Evolutionary conservation across 2,329 filamentous ascomycete genomes (phyloP).

Genomic region (Coleophoma cylindrospora): DNA sequence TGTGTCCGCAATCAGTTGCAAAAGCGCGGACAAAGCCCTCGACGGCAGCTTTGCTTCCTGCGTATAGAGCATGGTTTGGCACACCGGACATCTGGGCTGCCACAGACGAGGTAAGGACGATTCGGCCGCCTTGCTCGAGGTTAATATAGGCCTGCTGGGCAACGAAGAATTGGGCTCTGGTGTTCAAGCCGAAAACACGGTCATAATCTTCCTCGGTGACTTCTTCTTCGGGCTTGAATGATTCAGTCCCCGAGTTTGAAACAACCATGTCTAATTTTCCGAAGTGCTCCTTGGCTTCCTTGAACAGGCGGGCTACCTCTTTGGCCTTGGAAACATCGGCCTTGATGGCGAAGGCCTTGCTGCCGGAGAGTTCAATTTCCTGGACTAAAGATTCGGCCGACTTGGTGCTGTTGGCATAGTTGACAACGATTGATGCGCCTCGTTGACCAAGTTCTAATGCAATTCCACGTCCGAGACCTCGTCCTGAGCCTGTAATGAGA

Average conservation of each 20-base stretch:
- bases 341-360: constrained; percentile 46
- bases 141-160: constrained; percentile 70
- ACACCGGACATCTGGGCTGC: constrained; percentile 60
- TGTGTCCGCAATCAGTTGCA: constrained; percentile 56
- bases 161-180: constrained; percentile 69
- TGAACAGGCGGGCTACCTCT: constrained; percentile 18
- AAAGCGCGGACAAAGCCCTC: constrained; percentile 58
- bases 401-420: constrained; percentile 53
- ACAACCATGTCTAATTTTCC: constrained; percentile 22
- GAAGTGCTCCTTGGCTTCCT: constrained; percentile 19
- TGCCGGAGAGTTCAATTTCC: constrained; percentile 44
- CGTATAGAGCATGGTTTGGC: constrained; percentile 53
- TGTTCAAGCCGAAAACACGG: constrained; percentile 57
- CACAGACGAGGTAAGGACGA: constrained; percentile 61
- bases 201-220: constrained; percentile 23
- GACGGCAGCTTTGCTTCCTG: constrained; percentile 59
- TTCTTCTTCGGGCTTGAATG: constrained; percentile 19
- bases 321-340: constrained; percentile 53
- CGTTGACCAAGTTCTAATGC: constrained; percentile 31
- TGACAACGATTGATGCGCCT: constrained; percentile 42
- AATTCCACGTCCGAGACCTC: constrained; percentile 63
- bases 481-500: constrained; percentile 77
- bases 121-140: constrained; percentile 62
- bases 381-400: constrained; percentile 51
- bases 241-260: constrained; percentile 24